Conservation (phyloP, 2,329 filamentous ascomycete species). For the Monilinia polystroma region DNA sequence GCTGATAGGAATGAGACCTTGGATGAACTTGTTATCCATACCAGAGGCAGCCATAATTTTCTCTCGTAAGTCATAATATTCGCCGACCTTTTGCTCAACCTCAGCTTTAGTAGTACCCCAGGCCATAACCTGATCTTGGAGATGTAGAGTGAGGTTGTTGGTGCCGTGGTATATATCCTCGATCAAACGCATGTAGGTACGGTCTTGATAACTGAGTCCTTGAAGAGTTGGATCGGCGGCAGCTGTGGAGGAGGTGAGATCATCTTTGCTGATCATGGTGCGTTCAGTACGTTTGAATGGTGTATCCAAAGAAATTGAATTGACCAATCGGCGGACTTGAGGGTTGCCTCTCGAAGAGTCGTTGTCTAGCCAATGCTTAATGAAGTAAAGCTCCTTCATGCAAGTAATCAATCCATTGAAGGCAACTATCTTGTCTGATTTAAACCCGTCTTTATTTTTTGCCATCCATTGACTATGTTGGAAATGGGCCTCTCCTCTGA, state of each 20-base stretch:
- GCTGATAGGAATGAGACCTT: neutral
- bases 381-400: slow-evolving; percentile 15
- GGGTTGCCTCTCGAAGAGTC: neutral
- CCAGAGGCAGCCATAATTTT: slow-evolving; percentile 14
- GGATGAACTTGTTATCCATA: slow-evolving; percentile 13
- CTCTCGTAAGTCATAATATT: slow-evolving; percentile 8
- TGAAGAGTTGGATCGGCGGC: neutral
- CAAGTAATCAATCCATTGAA: slow-evolving; percentile 8
- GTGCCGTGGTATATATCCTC: slow-evolving; percentile 14
- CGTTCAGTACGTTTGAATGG: slow-evolving; percentile 11
- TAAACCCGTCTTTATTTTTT: neutral
- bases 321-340: neutral
- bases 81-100: slow-evolving; percentile 7
- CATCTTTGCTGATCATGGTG: slow-evolving; percentile 8
- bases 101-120: slow-evolving; percentile 9
- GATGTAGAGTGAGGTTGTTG: slow-evolving; percentile 15
- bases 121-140: slow-evolving; percentile 12
- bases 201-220: slow-evolving; percentile 7
- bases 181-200: slow-evolving; percentile 15
- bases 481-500: slow-evolving; percentile 14
- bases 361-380: slow-evolving; percentile 1
- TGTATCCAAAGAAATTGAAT: slow-evolving; percentile 6
- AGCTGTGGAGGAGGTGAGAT: neutral
- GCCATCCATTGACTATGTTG: slow-evolving; percentile 14
- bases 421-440: slow-evolving; percentile 15